Base-by-base conservation (phyloP, 2,329 filamentous ascomycete species). In the Fusarium buxicola region DNA sequence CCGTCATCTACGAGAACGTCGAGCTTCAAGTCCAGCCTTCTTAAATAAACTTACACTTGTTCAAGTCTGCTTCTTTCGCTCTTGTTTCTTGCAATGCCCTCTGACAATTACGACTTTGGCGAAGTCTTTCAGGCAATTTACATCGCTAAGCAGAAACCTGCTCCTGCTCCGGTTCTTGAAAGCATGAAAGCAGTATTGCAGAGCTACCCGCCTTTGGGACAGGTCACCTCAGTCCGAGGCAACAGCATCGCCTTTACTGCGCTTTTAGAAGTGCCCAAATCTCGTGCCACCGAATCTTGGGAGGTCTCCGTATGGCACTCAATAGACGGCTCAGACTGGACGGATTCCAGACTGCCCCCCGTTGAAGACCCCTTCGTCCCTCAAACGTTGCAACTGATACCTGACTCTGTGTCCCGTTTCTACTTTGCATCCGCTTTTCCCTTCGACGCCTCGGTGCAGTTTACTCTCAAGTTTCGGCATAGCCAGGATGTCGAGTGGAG, bases 301-400 rank as follows among this genome's bases (percentile, higher is more conserved):
- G 84, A 95, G 67, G 85, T 92, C 28, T 85, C 86, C 13, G 76
- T 96, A 8, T 96, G 92, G 92, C 86, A 92, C 55, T 82, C 82
- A 5, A 61, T 70, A 61, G 88, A 90, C 66, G 84, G 85, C 47
- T 73, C 78, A 24, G 80, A 81, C 65, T 81, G 84, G 87, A 59
- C 77, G 76, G 78, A 94, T 81, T 84, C 78, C 15, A 53, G 59
- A 1, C 68, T 86, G 27, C 40, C 41, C 3, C 66, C 73, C 8
- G 39, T 73, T 60, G 48, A 66, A 31, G 58, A 55, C 32, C 43
- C 54, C 11, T 55, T 71, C 8, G 56, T 44, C 7, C 84, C 89
- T 18, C 79, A 86, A 15, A 77, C 78, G 24, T 78, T 95, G 3
- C 80, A 86, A 48, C 69, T 74, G 4, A 30, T 51, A 16, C 57